Conservation (phyloP, 2,329 filamentous ascomycete species). For the Microdochium bolleyi region DNA sequence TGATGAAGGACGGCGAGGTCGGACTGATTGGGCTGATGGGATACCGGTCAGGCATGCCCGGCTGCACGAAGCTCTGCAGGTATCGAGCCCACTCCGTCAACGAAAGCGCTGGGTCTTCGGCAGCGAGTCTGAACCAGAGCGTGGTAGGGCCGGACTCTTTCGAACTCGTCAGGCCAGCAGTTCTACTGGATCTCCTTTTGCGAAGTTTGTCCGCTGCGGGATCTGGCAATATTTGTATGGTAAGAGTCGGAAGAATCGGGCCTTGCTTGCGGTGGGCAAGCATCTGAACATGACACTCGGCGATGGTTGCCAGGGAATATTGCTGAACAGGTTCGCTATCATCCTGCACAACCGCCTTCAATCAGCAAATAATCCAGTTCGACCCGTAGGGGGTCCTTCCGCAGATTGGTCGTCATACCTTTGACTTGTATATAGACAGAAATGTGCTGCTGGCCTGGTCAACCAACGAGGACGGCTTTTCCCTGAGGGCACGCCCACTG, state of each 20-base stretch:
- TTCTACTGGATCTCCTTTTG: conserved; percentile 57
- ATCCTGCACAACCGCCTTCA: conserved; percentile 26
- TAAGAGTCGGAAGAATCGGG: conserved; percentile 49
- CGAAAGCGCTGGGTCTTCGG: conserved; percentile 39
- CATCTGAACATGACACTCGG: conserved; percentile 51
- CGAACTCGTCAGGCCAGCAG: conserved; percentile 44
- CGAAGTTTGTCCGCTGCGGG: conserved; percentile 48
- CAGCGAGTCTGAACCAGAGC: conserved; percentile 47
- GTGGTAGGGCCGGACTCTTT: conserved; percentile 41
- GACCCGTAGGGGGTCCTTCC: not conserved
- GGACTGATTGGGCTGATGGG: conserved; percentile 44
- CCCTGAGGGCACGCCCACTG: conserved; percentile 25
- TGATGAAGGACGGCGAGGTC: conserved; percentile 43
- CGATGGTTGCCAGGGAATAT: conserved; percentile 42
- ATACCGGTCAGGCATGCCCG: conserved; percentile 28
- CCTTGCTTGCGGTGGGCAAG: conserved; percentile 55
- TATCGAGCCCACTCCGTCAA: conserved; percentile 53
- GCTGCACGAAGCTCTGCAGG: conserved; percentile 36
- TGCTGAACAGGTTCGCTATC: conserved; percentile 47
- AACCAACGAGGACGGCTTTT: conserved; percentile 19
- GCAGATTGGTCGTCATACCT: conserved; percentile 26
- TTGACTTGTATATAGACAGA: conserved; percentile 48
- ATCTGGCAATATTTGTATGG: conserved; percentile 45
- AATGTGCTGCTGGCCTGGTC: conserved; percentile 27
- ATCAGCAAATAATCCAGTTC: conserved; percentile 3